phyloP scores from a whole-genome alignment of 75 land plant species.

The Chamaecyparis obtusa region DNA sequence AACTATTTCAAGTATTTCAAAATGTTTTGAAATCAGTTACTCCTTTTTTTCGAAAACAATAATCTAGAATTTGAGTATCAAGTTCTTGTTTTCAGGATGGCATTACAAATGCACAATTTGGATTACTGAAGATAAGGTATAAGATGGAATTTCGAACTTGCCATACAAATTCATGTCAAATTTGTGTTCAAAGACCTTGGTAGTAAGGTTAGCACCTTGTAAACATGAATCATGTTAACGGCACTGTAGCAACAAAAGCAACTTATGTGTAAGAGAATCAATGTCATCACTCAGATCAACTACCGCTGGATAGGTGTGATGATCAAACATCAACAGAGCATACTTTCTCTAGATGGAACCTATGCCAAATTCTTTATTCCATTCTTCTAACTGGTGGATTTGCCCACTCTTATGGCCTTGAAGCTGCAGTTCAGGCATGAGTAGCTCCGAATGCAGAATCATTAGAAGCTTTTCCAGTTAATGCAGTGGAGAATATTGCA shows the following conservation, averaged over 20 bases:
- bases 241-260: neutral
- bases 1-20: neutral
- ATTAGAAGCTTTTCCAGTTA: slow-evolving; percentile 46
- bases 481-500: slow-evolving; percentile 64
- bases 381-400: slow-evolving; percentile 93
- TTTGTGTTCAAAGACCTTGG: neutral
- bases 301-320: neutral
- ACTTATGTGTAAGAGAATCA: neutral
- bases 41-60: neutral
- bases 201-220: neutral
- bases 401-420: slow-evolving; percentile 92
- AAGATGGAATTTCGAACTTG: neutral
- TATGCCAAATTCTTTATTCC: slow-evolving; percentile 92
- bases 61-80: neutral
- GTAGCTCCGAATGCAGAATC: slow-evolving; percentile 44
- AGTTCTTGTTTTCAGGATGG: neutral
- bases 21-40: neutral
- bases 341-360: slow-evolving; percentile 38
- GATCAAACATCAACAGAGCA: too few species aligned
- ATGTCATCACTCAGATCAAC: neutral
- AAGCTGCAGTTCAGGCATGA: slow-evolving; percentile 75
- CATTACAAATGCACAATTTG: neutral
- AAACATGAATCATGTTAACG: slow-evolving; percentile 1
- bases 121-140: neutral
- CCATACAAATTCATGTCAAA: neutral